Evolutionary conservation across 176 grass and related monocot species (phyloP).

Genomic region (Urochloa ruziziensis): DNA sequence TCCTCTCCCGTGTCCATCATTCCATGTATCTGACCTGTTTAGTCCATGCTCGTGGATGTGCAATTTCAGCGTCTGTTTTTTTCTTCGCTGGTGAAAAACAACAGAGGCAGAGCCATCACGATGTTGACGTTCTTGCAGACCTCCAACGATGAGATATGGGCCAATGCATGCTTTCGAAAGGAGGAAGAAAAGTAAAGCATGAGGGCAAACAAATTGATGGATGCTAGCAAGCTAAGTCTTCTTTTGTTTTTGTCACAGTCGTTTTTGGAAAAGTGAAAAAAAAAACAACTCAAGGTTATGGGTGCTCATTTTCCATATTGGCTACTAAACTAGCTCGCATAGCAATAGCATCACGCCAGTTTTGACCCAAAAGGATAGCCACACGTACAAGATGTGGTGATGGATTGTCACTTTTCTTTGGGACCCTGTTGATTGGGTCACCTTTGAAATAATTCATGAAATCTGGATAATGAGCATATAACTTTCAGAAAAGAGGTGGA

Average conservation of each 20-base stretch:
- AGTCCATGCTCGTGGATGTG: neutral
- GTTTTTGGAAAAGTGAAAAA: neutral
- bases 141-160: neutral
- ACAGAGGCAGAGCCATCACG: neutral
- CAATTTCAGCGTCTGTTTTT: neutral
- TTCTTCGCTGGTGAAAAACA: constrained; percentile 5
- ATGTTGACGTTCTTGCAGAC: constrained; percentile 13
- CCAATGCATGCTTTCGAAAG: neutral
- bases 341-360: neutral
- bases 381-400: constrained; percentile 9
- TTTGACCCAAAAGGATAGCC: neutral
- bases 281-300: neutral
- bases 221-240: too few species aligned
- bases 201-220: too few species aligned
- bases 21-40: neutral
- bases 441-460: constrained; percentile 2
- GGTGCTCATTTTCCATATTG: constrained; percentile 4
- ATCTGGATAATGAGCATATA: neutral
- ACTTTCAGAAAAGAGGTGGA: neutral
- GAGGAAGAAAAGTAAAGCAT: too few species aligned
- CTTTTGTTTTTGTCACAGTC: neutral
- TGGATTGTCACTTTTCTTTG: constrained; percentile 3
- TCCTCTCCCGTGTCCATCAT: neutral
- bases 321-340: neutral
- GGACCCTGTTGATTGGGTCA: neutral